Evolutionary conservation across 805 yeast genomes (phyloP), one percentile per base, ranked within the genome.

Genomic region (Saccharomycopsis selenospora): DNA sequence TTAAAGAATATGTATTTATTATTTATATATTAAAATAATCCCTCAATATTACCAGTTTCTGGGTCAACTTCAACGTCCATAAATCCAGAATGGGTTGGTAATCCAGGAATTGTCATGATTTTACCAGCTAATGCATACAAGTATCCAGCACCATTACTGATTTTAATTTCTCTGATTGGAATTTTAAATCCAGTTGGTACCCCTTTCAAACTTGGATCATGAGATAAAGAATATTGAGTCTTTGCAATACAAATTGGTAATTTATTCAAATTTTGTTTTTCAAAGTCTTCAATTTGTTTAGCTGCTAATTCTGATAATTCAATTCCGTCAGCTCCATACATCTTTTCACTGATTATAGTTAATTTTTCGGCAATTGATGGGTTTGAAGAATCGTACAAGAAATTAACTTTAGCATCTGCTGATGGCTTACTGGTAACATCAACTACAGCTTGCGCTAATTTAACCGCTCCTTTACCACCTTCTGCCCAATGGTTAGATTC

Each of bases 191-290:
- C 96, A 18, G 84, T 79, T 56, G 99, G 99, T 40, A 88, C 96
- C 63, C 96, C 96, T 71, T 90, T 90, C 66, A 93, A 76, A 20
- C 78, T 71, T 40, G 98, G 89, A 67, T 91, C 98, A 63, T 90
- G 97, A 2, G 97, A 89, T 57, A 91, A 73, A 0, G 96, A 88
- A 73, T 91, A 91, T 68, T 91, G 99, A 2, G 99, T 91, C 75
- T 91, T 91, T 51, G 99, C 99, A 61, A 91, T 85, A 70, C 99
- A 91, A 58, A 91, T 82, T 50, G 98, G 99, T 63, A 91, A 72
- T 62, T 88, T 79, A 55, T 82, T 89, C 66, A 84, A 91, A 2
- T 97, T 97, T 71, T 89, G 96, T 45, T 73, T 66, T 29, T 88
- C 82, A 70, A 88, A 90, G 49, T 80, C 76, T 54, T 82, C 88